These are phyloP conservation scores for Cryphonectria radicalis DNA, from an alignment of 2,329 filamentous ascomycete genomes.

Conservation along the genomic window DNA sequence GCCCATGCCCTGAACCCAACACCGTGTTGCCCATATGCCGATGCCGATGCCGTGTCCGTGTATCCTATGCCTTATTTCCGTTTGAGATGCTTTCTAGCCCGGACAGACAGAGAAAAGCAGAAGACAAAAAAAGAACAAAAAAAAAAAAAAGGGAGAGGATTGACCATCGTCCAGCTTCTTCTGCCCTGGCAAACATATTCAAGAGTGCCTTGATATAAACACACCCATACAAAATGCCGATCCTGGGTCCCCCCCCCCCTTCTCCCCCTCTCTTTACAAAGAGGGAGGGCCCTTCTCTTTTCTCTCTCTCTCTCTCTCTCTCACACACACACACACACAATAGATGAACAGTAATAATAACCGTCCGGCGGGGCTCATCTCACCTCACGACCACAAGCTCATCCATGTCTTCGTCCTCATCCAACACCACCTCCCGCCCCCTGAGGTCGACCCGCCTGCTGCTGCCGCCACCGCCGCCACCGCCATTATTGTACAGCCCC, in stretches of 20 bases:
- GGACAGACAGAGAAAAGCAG: conserved; percentile 2
- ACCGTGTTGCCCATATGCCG: not conserved
- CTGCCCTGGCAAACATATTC: not conserved
- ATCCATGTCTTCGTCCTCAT: conserved; percentile 55
- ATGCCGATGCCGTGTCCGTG: not conserved
- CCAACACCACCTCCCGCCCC: conserved; percentile 41
- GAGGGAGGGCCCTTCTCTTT: not conserved
- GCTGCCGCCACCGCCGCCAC: not conserved
- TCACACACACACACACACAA: too few species aligned
- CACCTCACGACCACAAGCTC: conserved; percentile 51
- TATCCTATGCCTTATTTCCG: not conserved
- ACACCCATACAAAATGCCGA: not conserved
- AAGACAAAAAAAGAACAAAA: conserved; percentile 2
- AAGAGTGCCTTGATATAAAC: not conserved
- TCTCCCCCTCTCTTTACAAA: not conserved
- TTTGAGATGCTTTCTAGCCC: conserved; percentile 5
- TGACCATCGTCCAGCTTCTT: not conserved
- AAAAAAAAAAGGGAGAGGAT: not conserved
- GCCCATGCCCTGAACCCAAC: not conserved
- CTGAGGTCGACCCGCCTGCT: not conserved
- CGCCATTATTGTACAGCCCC: not conserved
- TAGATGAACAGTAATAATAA: not conserved
- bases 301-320: too few species aligned
- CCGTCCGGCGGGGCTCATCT: not conserved
- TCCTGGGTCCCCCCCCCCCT: too few species aligned